Evolutionary conservation across 352 stramenopile species (phyloP), one percentile per base, ranked within the genome.

Genomic region (Phytophthora citrophthora): DNA sequence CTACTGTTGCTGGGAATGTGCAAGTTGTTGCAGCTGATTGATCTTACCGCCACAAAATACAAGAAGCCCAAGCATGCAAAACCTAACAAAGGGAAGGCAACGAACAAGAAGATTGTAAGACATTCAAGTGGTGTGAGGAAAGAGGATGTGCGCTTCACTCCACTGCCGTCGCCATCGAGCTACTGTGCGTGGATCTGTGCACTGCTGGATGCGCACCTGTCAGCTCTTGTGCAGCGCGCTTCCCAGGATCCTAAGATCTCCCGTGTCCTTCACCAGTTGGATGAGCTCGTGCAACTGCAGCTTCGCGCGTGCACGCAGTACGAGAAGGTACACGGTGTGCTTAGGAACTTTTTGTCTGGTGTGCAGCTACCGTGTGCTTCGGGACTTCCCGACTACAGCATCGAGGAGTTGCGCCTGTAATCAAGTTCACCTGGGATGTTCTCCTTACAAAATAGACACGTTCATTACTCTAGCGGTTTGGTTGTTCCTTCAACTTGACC

Each of bases 311-410:
- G 79, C 41, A 73, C 79, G 16, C 75, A 81, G 55, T 91, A 86
- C 59, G 84, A 93, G 49, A 75, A 64, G 39, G 82, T 93, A 15
- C 79, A 91, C 40, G 82, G 74, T 54, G 87, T 93, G 47, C 68
- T 95, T 36, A 84, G 79, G 62, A 92, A 94, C 77, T 90, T 92
- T 43, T 39, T 94, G 43, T 86, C 77, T n/a, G 80, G 81, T 36
- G 79, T 91, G 50, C 77, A 76, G 64, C 72, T 95, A 41, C 83
- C 84, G 31, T 69, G 72, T 39, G 76, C 81, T 15, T 81, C 82
- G 20, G 82, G 79, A 65, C 81, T 93, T 45, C 67, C 82, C 9
- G 82, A 93, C 61, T 93, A 93, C 70, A 86, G 77, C 50, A 89
- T 93, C 68, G 84, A 93, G 71, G 77, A 91, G 64, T 67, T 93